Percentiles rank a stretch among this genome's conserved stretches.
Conservation (phyloP, 441 rosid genomes). For the Erodium texanum region DNA sequence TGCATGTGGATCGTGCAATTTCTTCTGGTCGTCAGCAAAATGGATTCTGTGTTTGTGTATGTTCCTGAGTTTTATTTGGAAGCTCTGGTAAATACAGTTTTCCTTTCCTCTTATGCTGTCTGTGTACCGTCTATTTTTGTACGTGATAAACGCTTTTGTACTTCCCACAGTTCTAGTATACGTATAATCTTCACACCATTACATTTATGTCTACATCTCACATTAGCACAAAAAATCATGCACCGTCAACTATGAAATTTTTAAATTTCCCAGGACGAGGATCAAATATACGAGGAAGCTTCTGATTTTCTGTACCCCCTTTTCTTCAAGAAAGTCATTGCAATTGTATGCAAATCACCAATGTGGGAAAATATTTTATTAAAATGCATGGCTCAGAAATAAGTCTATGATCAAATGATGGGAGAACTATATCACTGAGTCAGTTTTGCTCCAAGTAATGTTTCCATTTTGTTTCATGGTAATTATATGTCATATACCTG, state of each 20-base stretch:
- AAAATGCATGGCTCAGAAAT: neutral
- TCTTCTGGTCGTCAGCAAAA: conserved; percentile 79
- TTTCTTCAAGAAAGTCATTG: neutral
- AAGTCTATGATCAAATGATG: neutral
- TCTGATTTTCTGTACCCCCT: neutral
- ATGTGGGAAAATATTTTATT: neutral
- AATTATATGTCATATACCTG: neutral
- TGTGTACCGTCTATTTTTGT: conserved; percentile 1
- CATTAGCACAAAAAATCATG: conserved; percentile 8
- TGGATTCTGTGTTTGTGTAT: conserved; percentile 73
- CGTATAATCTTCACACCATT: neutral
- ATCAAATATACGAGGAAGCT: neutral
- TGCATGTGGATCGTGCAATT: conserved; percentile 96
- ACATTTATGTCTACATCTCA: conserved; percentile 1
- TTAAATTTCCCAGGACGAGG: neutral
- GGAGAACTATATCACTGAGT: neutral
- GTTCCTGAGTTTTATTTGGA: conserved; percentile 92
- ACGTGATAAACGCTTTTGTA: neutral
- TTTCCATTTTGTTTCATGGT: conserved; percentile 1
- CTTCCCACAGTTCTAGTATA: neutral
- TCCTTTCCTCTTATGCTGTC: conserved; percentile 12
- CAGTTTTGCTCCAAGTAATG: neutral
- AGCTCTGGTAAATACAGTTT: conserved; percentile 57
- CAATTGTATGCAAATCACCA: neutral
- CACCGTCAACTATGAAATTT: conserved; percentile 2